These are phyloP conservation scores for Morella rubra DNA, from an alignment of 306 rosid genomes.

Conservation along the genomic window DNA sequence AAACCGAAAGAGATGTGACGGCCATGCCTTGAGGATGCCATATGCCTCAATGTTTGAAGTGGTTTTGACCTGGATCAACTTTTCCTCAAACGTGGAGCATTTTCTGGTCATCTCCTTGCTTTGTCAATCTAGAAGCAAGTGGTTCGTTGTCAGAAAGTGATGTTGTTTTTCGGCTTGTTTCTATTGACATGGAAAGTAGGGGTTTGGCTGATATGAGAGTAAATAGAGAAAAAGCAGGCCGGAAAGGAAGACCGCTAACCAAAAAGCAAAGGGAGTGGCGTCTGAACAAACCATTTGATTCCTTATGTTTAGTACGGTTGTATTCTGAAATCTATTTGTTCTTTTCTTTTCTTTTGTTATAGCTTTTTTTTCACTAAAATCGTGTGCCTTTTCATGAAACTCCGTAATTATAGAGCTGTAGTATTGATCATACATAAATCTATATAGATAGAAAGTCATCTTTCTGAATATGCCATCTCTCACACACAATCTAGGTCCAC, in stretches of 20 bases:
- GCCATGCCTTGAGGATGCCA: neutral
- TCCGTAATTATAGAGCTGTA: constrained; percentile 1
- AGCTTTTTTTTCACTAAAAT: neutral
- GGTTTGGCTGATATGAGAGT: constrained; percentile 74
- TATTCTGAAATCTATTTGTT: constrained; percentile 54
- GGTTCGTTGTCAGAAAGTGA: constrained; percentile 59
- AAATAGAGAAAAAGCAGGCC: constrained; percentile 87
- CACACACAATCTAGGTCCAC: neutral
- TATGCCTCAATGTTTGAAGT: neutral
- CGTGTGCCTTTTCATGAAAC: neutral
- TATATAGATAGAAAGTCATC: neutral
- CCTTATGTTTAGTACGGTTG: constrained; percentile 71
- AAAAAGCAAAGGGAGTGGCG: constrained; percentile 92
- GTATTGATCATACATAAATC: neutral
- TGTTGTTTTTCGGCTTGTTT: constrained; percentile 74
- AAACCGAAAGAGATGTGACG: neutral
- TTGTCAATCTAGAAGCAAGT: constrained; percentile 26
- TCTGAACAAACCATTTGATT: constrained; percentile 65
- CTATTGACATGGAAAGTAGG: constrained; percentile 88
- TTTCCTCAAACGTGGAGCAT: neutral
- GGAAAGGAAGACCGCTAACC: constrained; percentile 88
- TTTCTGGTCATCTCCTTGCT: neutral
- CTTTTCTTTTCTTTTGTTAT: constrained; percentile 2
- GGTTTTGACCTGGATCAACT: neutral
- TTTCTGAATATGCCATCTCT: neutral